Evolutionary conservation across 2,329 filamentous ascomycete genomes (phyloP), one percentile per base, ranked within the genome.

Genomic region (Cladophialophora psammophila): DNA sequence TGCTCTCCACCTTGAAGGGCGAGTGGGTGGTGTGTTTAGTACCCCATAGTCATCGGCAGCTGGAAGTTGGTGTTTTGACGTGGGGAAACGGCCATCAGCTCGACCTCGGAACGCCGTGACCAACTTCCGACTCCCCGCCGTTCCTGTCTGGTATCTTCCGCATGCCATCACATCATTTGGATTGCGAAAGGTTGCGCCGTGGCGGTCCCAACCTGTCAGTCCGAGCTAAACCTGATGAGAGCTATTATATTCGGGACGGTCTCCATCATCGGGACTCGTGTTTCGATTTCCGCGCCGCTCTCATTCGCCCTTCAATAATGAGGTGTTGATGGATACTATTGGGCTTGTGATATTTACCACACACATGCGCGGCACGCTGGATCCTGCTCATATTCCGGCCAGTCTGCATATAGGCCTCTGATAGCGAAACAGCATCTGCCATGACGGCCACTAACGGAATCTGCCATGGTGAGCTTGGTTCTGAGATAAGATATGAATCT

Each of bases 91-190:
- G 38, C 18, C 40, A 42, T 31, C n/a, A 40, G 18, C 36, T 32
- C 20, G n/a, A 32, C 40, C 38, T 60, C 57, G 57, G 57, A 60
- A 60, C 38, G 31, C 38, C 40, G 40, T 48, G 26, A 8, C 34
- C 26, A n/a, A 15, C 34, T 50, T 48, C 57, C 57, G 57, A 60
- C 18, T 13, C 36, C 26, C 32, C 26, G 54, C 8, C 8, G 34
- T 20, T 20, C 54, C 54, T 57, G 35, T 32, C 12, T 9, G 18
- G 18, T 12, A 5, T 1, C 8, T 26, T 8, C 18, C 45, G 26
- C 18, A 50, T 50, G 18, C 18, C 18, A 50, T 31, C 10, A 10
- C 45, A 26, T 50, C 8, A 26, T 26, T 9, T 50, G 45, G 6
- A 50, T 50, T 26, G 45, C 3, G 7, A 26, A 26, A 8, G 18